Conservation (phyloP, 1,284 basidiomycete species). For the Melampsora americana region DNA sequence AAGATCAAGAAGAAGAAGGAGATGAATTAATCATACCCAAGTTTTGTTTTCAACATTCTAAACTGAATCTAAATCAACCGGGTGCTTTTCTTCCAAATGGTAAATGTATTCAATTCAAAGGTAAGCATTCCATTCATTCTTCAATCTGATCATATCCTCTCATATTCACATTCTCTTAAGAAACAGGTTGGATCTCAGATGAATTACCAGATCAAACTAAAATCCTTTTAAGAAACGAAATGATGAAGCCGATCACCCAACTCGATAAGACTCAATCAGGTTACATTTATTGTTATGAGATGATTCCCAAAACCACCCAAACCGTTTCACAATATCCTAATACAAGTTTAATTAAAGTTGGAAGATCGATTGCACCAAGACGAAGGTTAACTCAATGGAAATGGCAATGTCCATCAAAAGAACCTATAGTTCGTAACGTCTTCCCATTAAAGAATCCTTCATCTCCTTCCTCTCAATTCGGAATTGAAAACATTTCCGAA, state of each 20-base stretch:
- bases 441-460: constrained; percentile 4
- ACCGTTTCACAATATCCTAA: too few species aligned
- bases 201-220: constrained; percentile 6
- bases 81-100: constrained; percentile 10
- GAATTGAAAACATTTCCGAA: background rate
- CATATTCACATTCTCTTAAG: background rate
- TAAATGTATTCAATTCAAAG: constrained; percentile 11
- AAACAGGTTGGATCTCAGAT: constrained; percentile 10
- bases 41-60: constrained; percentile 33
- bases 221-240: constrained; percentile 15
- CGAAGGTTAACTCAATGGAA: constrained; percentile 21
- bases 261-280: background rate
- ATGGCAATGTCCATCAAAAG: constrained; percentile 13
- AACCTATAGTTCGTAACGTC: constrained; percentile 19
- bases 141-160: background rate
- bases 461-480: background rate
- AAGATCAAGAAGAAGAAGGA: background rate
- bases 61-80: background rate
- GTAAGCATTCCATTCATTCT: background rate
- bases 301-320: background rate
- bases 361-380: constrained; percentile 19
- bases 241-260: constrained; percentile 5
- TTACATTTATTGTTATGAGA: constrained; percentile 36
- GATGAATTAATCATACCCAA: background rate
- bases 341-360: constrained; percentile 21